Percentiles rank a stretch among this genome's conserved stretches.
These are phyloP conservation scores for Aspergillus nanangensis DNA, from an alignment of 495 filamentous ascomycete genomes.

Conservation along the genomic window DNA sequence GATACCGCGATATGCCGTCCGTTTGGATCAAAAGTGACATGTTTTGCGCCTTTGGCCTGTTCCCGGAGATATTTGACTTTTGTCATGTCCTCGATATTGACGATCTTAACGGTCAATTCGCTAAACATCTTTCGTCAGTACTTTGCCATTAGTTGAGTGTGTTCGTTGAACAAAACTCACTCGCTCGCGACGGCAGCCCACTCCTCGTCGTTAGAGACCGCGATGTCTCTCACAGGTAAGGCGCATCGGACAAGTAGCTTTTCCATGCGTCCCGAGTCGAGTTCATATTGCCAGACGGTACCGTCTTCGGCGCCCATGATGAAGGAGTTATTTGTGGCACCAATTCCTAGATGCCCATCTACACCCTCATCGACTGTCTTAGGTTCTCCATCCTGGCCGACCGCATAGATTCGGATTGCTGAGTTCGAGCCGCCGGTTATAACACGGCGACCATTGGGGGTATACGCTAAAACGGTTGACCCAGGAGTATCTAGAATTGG, in stretches of 20 bases:
- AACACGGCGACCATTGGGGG: slow-evolving; percentile 62
- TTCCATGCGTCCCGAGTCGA: slow-evolving; percentile 70
- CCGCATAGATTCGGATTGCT: slow-evolving; percentile 83
- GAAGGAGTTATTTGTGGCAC: slow-evolving; percentile 77
- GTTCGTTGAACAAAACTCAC: slow-evolving; percentile 30
- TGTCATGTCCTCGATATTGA: slow-evolving; percentile 72
- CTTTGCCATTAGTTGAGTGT: background rate
- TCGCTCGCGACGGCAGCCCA: slow-evolving; percentile 98
- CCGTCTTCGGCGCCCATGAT: slow-evolving; percentile 89
- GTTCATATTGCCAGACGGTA: slow-evolving; percentile 80
- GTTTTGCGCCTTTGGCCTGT: slow-evolving; percentile 79
- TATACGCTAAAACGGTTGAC: slow-evolving; percentile 61
- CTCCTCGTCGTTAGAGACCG: slow-evolving; percentile 72
- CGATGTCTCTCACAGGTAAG: slow-evolving; percentile 80
- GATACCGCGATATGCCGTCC: slow-evolving; percentile 74
- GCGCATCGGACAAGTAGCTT: slow-evolving; percentile 76
- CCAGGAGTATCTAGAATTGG: slow-evolving; percentile 59
- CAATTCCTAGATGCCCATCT: slow-evolving; percentile 74
- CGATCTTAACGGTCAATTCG: slow-evolving; percentile 84
- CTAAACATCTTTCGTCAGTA: slow-evolving; percentile 29
- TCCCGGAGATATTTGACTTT: slow-evolving; percentile 72
- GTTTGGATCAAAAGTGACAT: slow-evolving; percentile 82
- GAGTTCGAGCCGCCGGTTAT: slow-evolving; percentile 90
- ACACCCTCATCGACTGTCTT: slow-evolving; percentile 82
- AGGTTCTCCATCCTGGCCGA: slow-evolving; percentile 86